Evolutionary conservation across 2,329 filamentous ascomycete genomes (phyloP).

Genomic region (Ilyonectria mors-panacis): DNA sequence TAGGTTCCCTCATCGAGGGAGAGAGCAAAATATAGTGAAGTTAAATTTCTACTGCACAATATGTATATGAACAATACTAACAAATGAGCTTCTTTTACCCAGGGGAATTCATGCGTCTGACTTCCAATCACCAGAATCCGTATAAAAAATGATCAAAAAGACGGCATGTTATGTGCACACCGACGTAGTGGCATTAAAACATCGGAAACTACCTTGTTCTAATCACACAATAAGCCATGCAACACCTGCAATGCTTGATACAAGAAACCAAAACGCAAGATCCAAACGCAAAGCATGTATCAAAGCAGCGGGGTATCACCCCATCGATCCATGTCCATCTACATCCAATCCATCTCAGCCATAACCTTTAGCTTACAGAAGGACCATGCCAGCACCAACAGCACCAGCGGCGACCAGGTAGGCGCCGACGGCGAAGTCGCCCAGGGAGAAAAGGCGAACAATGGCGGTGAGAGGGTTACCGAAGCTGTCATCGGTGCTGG

Average conservation of each 20-base stretch:
- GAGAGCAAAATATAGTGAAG: too few relatives aligned
- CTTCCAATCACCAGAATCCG: neutral
- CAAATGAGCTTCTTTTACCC: too few relatives aligned
- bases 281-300: slow-evolving; percentile 35
- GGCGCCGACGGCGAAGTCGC: slow-evolving; percentile 64
- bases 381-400: slow-evolving; percentile 68
- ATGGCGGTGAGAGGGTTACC: slow-evolving; percentile 55
- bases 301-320: slow-evolving; percentile 39
- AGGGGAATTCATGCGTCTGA: neutral
- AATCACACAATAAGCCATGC: slow-evolving; percentile 44
- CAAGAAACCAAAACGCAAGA: slow-evolving; percentile 41
- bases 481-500: slow-evolving; percentile 52
- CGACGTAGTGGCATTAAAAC: slow-evolving; percentile 42
- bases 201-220: slow-evolving; percentile 45
- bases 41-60: too few relatives aligned
- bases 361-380: slow-evolving; percentile 59
- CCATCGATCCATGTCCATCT: slow-evolving; percentile 32
- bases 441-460: slow-evolving; percentile 60
- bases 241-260: slow-evolving; percentile 50
- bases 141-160: neutral
- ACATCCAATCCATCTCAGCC: slow-evolving; percentile 14
- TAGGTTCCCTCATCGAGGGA: too few relatives aligned
- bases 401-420: slow-evolving; percentile 68
- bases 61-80: too few relatives aligned
- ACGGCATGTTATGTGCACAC: slow-evolving; percentile 39